phyloP scores from a whole-genome alignment of 148 eudicot species.

The Dysphania ambrosioides region DNA sequence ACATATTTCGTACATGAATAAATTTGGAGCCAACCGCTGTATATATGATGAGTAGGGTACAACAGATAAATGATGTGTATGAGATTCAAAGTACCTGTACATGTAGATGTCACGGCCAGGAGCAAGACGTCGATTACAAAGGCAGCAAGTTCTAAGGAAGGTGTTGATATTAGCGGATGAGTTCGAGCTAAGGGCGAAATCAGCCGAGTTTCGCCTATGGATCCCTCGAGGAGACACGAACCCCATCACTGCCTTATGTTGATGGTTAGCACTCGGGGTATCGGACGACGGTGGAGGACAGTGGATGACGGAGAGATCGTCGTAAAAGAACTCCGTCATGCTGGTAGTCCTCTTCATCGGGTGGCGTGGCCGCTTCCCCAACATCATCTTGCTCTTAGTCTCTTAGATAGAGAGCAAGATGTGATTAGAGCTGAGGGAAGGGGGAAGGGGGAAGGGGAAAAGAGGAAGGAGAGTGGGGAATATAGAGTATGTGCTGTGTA shows the following conservation, averaged over 20 bases:
- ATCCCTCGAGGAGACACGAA: not conserved
- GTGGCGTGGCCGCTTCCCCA: constrained; percentile 55
- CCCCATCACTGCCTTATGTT: not conserved
- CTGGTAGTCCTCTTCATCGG: constrained; percentile 71
- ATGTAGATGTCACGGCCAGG: constrained; percentile 71
- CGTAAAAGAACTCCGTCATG: constrained; percentile 70
- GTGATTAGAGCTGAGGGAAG: too few relatives aligned
- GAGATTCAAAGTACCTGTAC: constrained; percentile 56
- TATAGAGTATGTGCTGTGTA: too few relatives aligned
- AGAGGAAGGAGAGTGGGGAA: too few relatives aligned
- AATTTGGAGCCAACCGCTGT: too few relatives aligned
- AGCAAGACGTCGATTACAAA: constrained; percentile 49
- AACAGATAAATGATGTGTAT: too few relatives aligned
- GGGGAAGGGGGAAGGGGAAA: too few relatives aligned
- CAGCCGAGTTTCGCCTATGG: constrained; percentile 46
- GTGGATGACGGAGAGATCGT: constrained; percentile 28
- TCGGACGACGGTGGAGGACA: not conserved
- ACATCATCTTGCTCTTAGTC: constrained; percentile 51
- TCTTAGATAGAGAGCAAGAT: too few relatives aligned
- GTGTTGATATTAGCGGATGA: constrained; percentile 6
- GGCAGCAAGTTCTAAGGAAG: constrained; percentile 53
- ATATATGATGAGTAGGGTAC: too few relatives aligned
- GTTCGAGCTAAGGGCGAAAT: constrained; percentile 20
- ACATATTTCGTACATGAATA: too few relatives aligned
- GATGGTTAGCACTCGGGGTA: too few relatives aligned